Conservation (phyloP, 73 alveolate genomes). For the Paramecium tetraurelia region DNA sequence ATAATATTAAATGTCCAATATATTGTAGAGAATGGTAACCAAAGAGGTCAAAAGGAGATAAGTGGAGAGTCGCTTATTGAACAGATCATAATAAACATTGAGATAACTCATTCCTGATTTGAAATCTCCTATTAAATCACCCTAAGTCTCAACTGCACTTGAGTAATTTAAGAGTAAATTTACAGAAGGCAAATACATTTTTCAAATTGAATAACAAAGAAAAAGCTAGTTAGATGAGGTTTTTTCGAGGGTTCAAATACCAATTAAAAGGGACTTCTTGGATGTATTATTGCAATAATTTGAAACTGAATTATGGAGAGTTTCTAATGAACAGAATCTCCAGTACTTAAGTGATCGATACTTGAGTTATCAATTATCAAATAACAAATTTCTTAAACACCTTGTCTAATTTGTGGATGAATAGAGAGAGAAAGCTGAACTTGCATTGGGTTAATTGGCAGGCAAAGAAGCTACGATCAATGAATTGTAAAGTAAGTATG, state of each 20-base stretch:
- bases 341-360: not conserved
- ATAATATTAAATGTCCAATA: not conserved
- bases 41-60: not conserved
- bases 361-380: not conserved
- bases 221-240: conserved; percentile 17
- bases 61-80: not conserved
- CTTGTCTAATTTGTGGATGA: not conserved
- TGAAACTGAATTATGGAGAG: conserved; percentile 40
- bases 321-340: not conserved
- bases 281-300: not conserved
- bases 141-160: not conserved
- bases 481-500: not conserved
- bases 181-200: conserved; percentile 6
- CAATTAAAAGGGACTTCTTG: not conserved
- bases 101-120: not conserved
- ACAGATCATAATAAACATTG: not conserved
- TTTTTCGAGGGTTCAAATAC: not conserved
- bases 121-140: not conserved
- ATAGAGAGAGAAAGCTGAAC: not conserved
- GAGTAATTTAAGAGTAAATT: not conserved
- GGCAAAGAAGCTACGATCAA: not conserved
- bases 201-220: not conserved
- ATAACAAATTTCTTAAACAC: not conserved
- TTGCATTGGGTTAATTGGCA: not conserved
- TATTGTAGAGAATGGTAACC: not conserved